phyloP scores from a whole-genome alignment of 768 basidiomycete genomes.

The Boletus pseudo-olivaceus region DNA sequence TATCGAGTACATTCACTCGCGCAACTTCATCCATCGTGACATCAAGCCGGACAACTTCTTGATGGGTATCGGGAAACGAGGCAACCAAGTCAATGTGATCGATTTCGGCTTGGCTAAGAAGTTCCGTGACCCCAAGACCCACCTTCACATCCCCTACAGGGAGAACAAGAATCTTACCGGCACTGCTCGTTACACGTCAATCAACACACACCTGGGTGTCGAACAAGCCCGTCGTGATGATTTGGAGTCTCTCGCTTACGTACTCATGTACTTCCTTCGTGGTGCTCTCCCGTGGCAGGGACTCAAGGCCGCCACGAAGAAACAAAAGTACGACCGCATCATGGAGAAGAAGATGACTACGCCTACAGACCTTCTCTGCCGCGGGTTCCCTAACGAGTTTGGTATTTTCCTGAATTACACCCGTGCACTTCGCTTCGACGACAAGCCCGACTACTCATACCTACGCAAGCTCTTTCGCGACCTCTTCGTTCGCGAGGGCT shows the following conservation, averaged over 20 bases:
- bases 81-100: slow-evolving; percentile 99
- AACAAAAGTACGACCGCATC: slow-evolving; percentile 99
- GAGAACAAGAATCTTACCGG: slow-evolving; percentile 99
- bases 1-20: slow-evolving; percentile 98
- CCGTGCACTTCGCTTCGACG: slow-evolving; percentile 97
- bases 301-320: slow-evolving; percentile 99
- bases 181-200: slow-evolving; percentile 97
- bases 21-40: slow-evolving; percentile 96
- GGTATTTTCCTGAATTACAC: slow-evolving; percentile 99
- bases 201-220: slow-evolving; percentile 98
- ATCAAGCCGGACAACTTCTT: slow-evolving; percentile 99
- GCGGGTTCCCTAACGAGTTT: slow-evolving; percentile 99
- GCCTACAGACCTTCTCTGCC: slow-evolving; percentile 93
- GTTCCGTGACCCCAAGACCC: slow-evolving; percentile 99
- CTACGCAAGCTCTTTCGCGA: slow-evolving; percentile 99
- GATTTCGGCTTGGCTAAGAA: slow-evolving; percentile 99
- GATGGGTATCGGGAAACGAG: slow-evolving; percentile 99
- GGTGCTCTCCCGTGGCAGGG: slow-evolving; percentile 99
- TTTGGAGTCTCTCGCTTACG: slow-evolving; percentile 96
- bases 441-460: slow-evolving; percentile 99
- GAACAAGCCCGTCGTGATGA: slow-evolving; percentile 98
- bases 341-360: slow-evolving; percentile 99
- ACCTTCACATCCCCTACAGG: slow-evolving; percentile 98
- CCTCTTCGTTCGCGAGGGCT: slow-evolving; percentile 94
- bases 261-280: slow-evolving; percentile 99